phyloP scores from a whole-genome alignment of 2,329 filamentous ascomycete species.

The Diaporthe citrichinensis region DNA sequence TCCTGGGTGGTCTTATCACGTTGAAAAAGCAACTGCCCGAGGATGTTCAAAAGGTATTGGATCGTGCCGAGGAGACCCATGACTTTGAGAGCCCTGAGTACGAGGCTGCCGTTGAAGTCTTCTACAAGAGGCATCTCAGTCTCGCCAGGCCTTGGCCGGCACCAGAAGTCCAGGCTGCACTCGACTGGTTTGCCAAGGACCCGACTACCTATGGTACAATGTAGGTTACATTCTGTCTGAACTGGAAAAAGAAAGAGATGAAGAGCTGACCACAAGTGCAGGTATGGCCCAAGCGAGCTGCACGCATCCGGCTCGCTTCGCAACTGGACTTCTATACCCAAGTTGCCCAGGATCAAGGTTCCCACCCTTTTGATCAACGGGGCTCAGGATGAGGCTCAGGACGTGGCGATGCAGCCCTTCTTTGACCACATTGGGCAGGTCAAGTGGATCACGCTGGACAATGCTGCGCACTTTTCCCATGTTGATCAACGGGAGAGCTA shows the following conservation, averaged over 20 bases:
- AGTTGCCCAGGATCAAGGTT: constrained; percentile 47
- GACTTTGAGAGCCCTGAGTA: constrained; percentile 50
- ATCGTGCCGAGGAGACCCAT: constrained; percentile 45
- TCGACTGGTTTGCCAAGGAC: constrained; percentile 51
- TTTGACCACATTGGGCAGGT: constrained; percentile 53
- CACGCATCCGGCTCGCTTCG: constrained; percentile 46
- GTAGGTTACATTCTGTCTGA: constrained; percentile 48
- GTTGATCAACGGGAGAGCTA: constrained; percentile 51
- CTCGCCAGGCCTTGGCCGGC: constrained; percentile 48
- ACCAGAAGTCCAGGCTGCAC: constrained; percentile 50
- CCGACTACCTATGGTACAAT: constrained; percentile 51
- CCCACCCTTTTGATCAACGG: constrained; percentile 55
- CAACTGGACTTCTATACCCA: constrained; percentile 48
- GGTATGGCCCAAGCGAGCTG: constrained; percentile 36
- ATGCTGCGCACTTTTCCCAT: constrained; percentile 53
- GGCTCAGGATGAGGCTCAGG: constrained; percentile 52
- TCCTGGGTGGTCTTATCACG: constrained; percentile 40
- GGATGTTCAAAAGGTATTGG: constrained; percentile 44
- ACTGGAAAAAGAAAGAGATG: background rate
- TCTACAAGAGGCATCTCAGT: constrained; percentile 50
- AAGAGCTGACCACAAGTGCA: constrained; percentile 4
- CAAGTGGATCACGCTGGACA: constrained; percentile 54
- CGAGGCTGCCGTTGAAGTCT: constrained; percentile 49
- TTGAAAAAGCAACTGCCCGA: constrained; percentile 44
- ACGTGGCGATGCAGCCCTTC: constrained; percentile 52